Evolutionary conservation across 1,284 basidiomycete species (phyloP), one percentile per base, ranked within the genome.

Genomic region (Leccinum pachyderme): DNA sequence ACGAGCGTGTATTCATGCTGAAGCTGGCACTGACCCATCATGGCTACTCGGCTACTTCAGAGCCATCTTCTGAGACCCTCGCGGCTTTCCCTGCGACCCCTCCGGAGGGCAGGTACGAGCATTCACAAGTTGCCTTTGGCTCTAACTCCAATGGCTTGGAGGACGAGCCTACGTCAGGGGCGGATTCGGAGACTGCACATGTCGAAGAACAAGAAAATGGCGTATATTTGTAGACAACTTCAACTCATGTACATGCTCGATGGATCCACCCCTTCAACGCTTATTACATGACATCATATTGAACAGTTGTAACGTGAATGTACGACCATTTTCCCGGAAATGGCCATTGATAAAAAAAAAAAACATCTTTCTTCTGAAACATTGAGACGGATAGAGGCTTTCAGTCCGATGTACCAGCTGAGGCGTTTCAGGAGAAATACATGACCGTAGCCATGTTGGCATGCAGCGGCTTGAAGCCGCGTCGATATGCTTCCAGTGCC

Each of bases 1-100:
- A 83, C 63, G 87, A 91, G 66, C 77, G 87, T 7, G 81, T 90
- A 58, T 71, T 72, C 29, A 88, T 90, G 43, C 75, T 91, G 49
- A 80, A 77, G 62, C 72, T 84, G 62, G 87, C 84, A 5, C 69
- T 90, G 54, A 69, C 73, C 7, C 78, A 84, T 65, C 88, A 87
- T 63, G 87, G 87, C n/a, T 69, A 81, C 5, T 55, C 73, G 15
- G 60, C 68, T n/a, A 60, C 72, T 51, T 67, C 58, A 9, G 55
- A 49, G 28, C 58, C 56, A 27, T 31, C 53, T 47, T 53, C 55
- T 18, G 54, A 48, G 12, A 51, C 51, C n/a, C 12, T 43, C 31
- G 3, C 7, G n/a, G 15, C 55, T 31, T 37, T 18, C 9, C 18
- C 31, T 22, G 46, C 57, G 15, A 27, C 45, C 37, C 37, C 51